phyloP scores from a whole-genome alignment of 129 eudicot genomes.

The Escallonia rubra region DNA sequence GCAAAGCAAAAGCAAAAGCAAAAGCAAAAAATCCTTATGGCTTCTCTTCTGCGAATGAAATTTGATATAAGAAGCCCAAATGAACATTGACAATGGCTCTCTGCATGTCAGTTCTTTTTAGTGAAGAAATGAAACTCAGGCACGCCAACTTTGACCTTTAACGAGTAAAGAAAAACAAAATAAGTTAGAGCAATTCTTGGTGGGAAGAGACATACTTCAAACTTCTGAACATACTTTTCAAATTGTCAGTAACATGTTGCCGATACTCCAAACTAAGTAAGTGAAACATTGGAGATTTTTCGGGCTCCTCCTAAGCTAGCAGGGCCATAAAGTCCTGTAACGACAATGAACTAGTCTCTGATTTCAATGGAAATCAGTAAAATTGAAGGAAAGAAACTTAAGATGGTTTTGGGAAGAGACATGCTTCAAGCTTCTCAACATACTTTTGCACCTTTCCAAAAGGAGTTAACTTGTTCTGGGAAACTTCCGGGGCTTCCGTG shows the following conservation, averaged over 20 bases:
- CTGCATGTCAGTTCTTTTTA: too few species aligned
- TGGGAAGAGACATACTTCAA: too few species aligned
- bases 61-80: too few species aligned
- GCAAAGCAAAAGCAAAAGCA: too few species aligned
- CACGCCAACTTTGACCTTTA: too few species aligned
- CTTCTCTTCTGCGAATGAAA: too few species aligned
- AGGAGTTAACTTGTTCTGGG: slow-evolving; percentile 62
- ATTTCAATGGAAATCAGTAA: not conserved
- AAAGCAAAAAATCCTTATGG: too few species aligned
- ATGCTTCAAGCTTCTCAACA: slow-evolving; percentile 70
- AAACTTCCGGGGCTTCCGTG: slow-evolving; percentile 81
- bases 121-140: too few species aligned
- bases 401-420: slow-evolving; percentile 14
- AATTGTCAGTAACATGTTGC: slow-evolving; percentile 69
- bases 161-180: too few species aligned
- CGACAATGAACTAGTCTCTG: not conserved
- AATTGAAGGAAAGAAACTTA: slow-evolving; percentile 6
- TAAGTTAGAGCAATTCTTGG: too few species aligned
- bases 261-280: slow-evolving; percentile 67
- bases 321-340: slow-evolving; percentile 77
- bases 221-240: too few species aligned
- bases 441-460: slow-evolving; percentile 69
- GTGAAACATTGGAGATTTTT: slow-evolving; percentile 89
- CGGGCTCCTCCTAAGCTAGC: slow-evolving; percentile 87
- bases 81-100: too few species aligned